Conservation (phyloP, 2,329 filamentous ascomycete species). For the Westerdykella aurantiaca region DNA sequence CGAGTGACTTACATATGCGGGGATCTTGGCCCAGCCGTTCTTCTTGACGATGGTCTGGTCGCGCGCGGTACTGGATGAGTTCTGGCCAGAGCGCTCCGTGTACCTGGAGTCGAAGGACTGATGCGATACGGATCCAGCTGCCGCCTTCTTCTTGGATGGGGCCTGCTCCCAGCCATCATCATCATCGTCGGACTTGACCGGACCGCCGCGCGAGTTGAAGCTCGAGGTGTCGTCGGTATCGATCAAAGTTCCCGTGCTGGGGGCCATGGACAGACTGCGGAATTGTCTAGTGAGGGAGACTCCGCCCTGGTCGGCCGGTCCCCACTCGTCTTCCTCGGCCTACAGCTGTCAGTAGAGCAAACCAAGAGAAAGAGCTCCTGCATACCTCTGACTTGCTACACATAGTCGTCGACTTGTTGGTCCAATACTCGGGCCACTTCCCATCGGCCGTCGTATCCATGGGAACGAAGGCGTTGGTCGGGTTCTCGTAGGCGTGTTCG, state of each 20-base stretch:
- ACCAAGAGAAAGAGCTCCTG: slow-evolving; percentile 10
- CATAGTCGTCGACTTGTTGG: slow-evolving; percentile 3
- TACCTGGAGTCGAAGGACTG: slow-evolving; percentile 19
- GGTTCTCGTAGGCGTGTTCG: slow-evolving; percentile 28
- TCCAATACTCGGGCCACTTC: slow-evolving; percentile 18
- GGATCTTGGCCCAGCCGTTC: slow-evolving; percentile 26
- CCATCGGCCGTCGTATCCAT: slow-evolving; percentile 9
- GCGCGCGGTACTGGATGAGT: slow-evolving; percentile 21
- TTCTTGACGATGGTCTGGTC: slow-evolving; percentile 11
- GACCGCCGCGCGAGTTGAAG: background rate
- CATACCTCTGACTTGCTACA: slow-evolving; percentile 10
- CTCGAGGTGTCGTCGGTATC: slow-evolving; percentile 11
- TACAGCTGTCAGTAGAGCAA: slow-evolving; percentile 8
- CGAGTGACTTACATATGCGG: slow-evolving; percentile 20
- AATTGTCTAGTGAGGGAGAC: slow-evolving; percentile 14
- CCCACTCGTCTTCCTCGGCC: slow-evolving; percentile 7
- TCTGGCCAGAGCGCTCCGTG: slow-evolving; percentile 13
- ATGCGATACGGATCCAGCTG: background rate
- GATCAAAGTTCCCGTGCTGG: slow-evolving; percentile 14
- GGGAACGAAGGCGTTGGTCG: slow-evolving; percentile 15
- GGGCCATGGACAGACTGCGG: slow-evolving; percentile 10
- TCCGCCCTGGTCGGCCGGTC: slow-evolving; percentile 10
- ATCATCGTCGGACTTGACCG: slow-evolving; percentile 1
- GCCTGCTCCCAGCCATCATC: background rate
- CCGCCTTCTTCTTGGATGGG: background rate